Base-by-base conservation (phyloP, 2,329 filamentous ascomycete species). In the Huntiella decipiens region DNA sequence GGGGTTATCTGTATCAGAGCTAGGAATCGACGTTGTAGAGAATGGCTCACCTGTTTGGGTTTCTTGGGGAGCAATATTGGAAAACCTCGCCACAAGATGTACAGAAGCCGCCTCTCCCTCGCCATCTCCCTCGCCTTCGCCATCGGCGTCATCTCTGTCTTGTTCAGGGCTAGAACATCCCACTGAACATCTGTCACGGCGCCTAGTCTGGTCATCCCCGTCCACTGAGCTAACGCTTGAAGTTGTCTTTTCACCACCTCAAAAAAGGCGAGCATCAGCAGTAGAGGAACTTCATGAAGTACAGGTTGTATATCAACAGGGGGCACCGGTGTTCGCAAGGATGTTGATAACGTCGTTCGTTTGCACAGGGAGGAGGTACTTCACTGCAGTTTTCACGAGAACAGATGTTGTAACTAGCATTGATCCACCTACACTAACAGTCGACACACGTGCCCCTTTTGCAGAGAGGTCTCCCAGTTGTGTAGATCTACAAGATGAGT, bases 281-380 rank as follows among this genome's bases (percentile, higher is more conserved):
- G 28, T 22, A 12, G 13, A 39, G n/a, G 6, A n/a, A 40, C 11
- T 17, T n/a, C 17, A 31, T 17, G 33, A n/a, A n/a, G 11, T 19
- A 15, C 50, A 13, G 58, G 58, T 13, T 59, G 57, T 5, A 59
- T 5, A 11, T 37, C 38, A 33, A 38, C 35, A 28, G 15, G 31
- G 31, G 62, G 16, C 60, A 58, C 43, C 65, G 53, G 60, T 74
- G 0, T 73, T 73, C 51, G 77, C 81, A 16, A 79, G 78, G 52
- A 82, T 86, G 77, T 82, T 85, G 40, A 73, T 86, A 16, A 81
- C 77, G 1, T 71, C 82, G 5, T 87, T 38, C 50, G 65, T 72
- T n/a, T 72, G 80, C 35, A 73, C 81, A 37, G 67, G 70, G 15
- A 71, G 77, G 52, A 73, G 69, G 7, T 85, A 79, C 58, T 86